Evolutionary conservation across 2,329 filamentous ascomycete species (phyloP), one percentile per base, ranked within the genome.

Genomic region (Epichloe festucae): DNA sequence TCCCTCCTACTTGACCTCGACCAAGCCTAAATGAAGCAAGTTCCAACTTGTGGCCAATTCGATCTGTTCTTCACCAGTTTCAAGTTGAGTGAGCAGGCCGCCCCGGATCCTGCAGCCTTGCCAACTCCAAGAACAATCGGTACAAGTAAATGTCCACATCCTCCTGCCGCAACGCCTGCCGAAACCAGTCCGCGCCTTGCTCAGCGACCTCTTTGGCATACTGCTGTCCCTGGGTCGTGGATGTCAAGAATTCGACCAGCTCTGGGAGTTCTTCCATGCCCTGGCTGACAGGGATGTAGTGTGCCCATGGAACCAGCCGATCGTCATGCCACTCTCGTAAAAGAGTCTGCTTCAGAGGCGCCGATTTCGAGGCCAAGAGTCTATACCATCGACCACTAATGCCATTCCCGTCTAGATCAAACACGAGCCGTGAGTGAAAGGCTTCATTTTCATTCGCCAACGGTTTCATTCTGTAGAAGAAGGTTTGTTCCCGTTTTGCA

Each of bases 111-210:
- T 68, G 65, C 8, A 73, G 45, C 47, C 72, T 65, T 19, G 66
- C 68, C 49, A 74, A 71, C 68, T 85, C 82, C 27, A 85, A 59
- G 56, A 85, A 55, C 53, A 85, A 59, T 48, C 82, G 68, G 57
- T 83, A 84, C 31, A 78, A 69, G 67, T 82, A 83, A 2, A 78
- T 69, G 31, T 74, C 70, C 58, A 81, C 73, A 60, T 86, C 81
- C 38, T 77, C 72, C 45, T 78, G 76, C 43, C 81, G 62, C 39
- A 85, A 58, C 11, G 74, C 75, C 57, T 68, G 72, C 0, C 7
- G 57, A 59, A 45, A 73, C 74, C 82, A 81, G 85, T 7, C 71
- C 67, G 6, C 69, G 67, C 82, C 79, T 6, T 65, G 60, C 48
- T 75, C 68, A 1, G 79, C 81, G 53, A 85, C 74, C 27, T 68